Conservation (phyloP, 1,284 basidiomycete genomes). For the Ceratobasidium sp. region DNA sequence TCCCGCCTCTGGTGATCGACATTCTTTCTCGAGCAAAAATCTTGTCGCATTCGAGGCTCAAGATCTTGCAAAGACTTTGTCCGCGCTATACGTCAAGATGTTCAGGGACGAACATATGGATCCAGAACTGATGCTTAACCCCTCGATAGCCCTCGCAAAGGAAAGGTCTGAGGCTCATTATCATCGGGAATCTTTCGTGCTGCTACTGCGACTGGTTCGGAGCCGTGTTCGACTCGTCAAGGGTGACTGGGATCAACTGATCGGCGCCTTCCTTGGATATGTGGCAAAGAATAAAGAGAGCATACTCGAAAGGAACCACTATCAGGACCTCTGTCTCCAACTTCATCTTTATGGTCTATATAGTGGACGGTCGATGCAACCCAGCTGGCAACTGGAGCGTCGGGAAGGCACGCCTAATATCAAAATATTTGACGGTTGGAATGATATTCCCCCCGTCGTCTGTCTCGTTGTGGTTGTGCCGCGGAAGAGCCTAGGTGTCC, state of each 20-base stretch:
- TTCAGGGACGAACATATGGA: conserved; percentile 9
- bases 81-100: conserved; percentile 17
- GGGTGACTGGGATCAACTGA: conserved; percentile 15
- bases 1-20: neutral
- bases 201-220: conserved; percentile 16
- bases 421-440: conserved; percentile 12
- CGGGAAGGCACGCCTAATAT: neutral
- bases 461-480: conserved; percentile 21
- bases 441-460: conserved; percentile 13
- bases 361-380: neutral
- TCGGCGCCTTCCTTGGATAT: neutral
- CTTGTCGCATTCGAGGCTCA: neutral
- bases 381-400: neutral
- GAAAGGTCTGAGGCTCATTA: neutral
- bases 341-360: conserved; percentile 2
- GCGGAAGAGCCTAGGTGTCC: neutral
- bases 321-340: conserved; percentile 15
- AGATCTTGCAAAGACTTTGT: conserved; percentile 17
- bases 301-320: conserved; percentile 14
- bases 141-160: neutral
- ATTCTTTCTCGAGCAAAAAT: neutral
- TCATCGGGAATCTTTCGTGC: conserved; percentile 16
- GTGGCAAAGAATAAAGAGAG: neutral
- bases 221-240: neutral
- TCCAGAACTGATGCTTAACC: neutral